Conservation (phyloP, 2,329 filamentous ascomycete genomes). For the Arthrobotrys sphaeroides region DNA sequence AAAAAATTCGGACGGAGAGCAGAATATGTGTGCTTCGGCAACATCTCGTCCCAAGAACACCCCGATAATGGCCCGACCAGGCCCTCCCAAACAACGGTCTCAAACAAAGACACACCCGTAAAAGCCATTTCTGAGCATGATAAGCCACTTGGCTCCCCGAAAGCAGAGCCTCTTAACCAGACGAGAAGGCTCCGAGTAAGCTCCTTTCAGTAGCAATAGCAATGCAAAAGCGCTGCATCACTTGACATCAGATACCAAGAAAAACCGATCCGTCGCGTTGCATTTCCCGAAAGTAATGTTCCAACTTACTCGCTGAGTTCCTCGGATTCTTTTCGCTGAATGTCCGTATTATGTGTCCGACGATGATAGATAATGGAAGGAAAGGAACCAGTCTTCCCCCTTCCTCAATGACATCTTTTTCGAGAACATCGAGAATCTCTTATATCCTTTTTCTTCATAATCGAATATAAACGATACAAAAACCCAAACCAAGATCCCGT, state of each 20-base stretch:
- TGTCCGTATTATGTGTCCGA: constrained; percentile 46
- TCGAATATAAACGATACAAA: not conserved
- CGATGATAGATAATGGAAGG: constrained; percentile 43
- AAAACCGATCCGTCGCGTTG: not conserved
- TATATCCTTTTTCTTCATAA: not conserved
- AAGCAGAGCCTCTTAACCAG: constrained; percentile 19
- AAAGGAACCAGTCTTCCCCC: too few relatives aligned
- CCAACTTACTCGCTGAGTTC: constrained; percentile 9
- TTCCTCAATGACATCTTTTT: not conserved
- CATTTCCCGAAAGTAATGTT: too few relatives aligned
- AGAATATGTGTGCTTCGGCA: constrained; percentile 33
- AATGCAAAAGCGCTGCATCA: constrained; percentile 11
- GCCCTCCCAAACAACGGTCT: not conserved
- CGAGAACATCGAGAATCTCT: not conserved
- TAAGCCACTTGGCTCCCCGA: not conserved
- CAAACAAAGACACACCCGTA: not conserved
- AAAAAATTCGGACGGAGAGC: not conserved
- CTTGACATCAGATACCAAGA: constrained; percentile 11
- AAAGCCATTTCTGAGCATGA: not conserved
- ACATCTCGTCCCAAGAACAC: constrained; percentile 43
- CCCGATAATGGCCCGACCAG: constrained; percentile 51
- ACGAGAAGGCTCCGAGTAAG: constrained; percentile 53
- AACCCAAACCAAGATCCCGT: not conserved
- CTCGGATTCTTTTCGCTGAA: constrained; percentile 42
- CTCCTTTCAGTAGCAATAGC: constrained; percentile 42